These are phyloP conservation scores for Dichotomocladium elegans DNA, from an alignment of 371 early-diverging fungal species.

Conservation along the genomic window DNA sequence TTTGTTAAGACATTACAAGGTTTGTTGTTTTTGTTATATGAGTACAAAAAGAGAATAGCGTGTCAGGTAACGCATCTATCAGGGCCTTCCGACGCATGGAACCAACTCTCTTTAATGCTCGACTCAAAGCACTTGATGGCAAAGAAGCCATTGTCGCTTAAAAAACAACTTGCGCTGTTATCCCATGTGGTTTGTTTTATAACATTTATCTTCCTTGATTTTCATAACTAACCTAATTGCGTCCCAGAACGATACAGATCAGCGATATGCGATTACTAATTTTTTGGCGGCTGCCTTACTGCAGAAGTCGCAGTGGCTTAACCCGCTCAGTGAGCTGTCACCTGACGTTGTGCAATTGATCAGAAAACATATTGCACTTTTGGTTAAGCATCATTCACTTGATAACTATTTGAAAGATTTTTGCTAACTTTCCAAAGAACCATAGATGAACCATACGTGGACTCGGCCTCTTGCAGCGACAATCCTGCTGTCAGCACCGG, in stretches of 20 bases:
- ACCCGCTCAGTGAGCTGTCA: neutral
- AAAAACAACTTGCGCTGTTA: neutral
- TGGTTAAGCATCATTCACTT: neutral
- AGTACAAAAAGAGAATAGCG: too few relatives aligned
- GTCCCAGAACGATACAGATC: neutral
- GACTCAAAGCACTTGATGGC: neutral
- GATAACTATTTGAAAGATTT: neutral
- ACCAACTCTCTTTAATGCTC: neutral
- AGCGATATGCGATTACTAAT: neutral
- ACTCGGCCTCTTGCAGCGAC: neutral
- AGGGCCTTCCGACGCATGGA: neutral
- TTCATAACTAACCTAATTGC: too few relatives aligned
- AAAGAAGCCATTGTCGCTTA: neutral
- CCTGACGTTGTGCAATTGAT: neutral
- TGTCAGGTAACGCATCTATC: too few relatives aligned
- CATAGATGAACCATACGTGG: neutral
- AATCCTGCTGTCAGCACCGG: neutral
- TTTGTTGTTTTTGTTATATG: too few relatives aligned
- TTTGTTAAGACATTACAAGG: neutral
- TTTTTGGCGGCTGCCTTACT: neutral
- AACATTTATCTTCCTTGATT: too few relatives aligned
- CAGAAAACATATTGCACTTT: neutral
- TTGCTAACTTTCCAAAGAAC: too few relatives aligned
- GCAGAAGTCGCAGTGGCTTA: conserved; percentile 3
- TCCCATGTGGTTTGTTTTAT: neutral